These are phyloP conservation scores for Rauvolfia tetraphylla DNA, from an alignment of 257 asterid genomes.

Conservation along the genomic window DNA sequence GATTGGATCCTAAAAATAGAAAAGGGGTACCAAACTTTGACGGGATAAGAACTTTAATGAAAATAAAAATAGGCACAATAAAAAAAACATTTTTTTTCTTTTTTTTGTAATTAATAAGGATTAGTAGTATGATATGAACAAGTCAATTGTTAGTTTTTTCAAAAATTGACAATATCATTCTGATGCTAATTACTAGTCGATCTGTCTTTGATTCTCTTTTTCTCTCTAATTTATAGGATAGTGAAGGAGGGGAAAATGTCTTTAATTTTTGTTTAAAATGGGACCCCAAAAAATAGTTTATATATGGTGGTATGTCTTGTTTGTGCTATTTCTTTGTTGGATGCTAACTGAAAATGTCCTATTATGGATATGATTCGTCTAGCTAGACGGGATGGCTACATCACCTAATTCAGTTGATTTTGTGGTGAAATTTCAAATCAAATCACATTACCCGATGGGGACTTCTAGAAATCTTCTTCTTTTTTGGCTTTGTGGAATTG, in stretches of 20 bases:
- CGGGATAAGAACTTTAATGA: too few species aligned
- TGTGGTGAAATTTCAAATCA: conserved; percentile 14
- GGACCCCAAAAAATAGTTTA: conserved; percentile 4
- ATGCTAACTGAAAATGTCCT: conserved; percentile 18
- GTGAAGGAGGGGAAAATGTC: not conserved
- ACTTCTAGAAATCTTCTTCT: not conserved
- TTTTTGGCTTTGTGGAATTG: not conserved
- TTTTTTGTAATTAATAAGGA: too few species aligned
- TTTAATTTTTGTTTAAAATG: not conserved
- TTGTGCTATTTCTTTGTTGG: conserved; percentile 5
- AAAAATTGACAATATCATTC: too few species aligned
- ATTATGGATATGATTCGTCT: not conserved
- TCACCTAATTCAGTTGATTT: conserved; percentile 16
- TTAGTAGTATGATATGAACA: too few species aligned
- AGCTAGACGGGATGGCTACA: conserved; percentile 12
- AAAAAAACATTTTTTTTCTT: too few species aligned
- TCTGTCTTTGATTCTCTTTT: not conserved
- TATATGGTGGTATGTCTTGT: conserved; percentile 7
- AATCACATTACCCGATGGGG: not conserved
- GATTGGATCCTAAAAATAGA: too few species aligned
- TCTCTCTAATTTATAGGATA: too few species aligned
- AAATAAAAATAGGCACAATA: too few species aligned
- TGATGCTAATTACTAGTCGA: too few species aligned
- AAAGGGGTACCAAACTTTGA: too few species aligned
- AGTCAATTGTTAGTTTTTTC: too few species aligned